Percentiles rank a stretch among this genome's conserved stretches.
Conservation (phyloP, 2,329 filamentous ascomycete species). For the Clonostachys rhizophaga region DNA sequence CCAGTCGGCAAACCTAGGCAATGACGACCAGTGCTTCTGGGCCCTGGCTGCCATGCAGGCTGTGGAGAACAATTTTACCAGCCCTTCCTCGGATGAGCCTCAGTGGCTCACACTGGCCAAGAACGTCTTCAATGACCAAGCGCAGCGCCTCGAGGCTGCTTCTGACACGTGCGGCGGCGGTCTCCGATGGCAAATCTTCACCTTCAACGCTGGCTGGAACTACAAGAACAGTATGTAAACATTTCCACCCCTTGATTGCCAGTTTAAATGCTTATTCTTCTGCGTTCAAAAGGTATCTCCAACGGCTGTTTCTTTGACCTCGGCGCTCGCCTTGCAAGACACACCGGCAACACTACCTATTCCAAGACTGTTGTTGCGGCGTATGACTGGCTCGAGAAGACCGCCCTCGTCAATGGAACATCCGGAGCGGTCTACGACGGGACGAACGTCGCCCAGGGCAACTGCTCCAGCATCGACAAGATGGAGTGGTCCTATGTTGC, state of each 20-base stretch:
- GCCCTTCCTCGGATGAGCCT: conserved; percentile 44
- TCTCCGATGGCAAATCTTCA: conserved; percentile 73
- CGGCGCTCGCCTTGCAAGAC: conserved; percentile 67
- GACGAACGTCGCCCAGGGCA: conserved; percentile 34
- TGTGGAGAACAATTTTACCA: conserved; percentile 51
- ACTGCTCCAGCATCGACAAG: conserved; percentile 51
- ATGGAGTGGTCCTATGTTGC: conserved; percentile 59
- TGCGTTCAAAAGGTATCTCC: conserved; percentile 33
- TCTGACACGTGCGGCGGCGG: conserved; percentile 51
- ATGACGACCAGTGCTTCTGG: conserved; percentile 66
- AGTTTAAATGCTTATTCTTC: neutral
- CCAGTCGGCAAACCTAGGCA: conserved; percentile 45
- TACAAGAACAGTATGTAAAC: conserved; percentile 57
- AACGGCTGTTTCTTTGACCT: conserved; percentile 62
- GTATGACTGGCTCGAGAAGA: conserved; percentile 54
- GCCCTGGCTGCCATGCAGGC: conserved; percentile 59
- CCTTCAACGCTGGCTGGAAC: conserved; percentile 68
- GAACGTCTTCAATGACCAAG: conserved; percentile 58
- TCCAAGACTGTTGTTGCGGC: conserved; percentile 56
- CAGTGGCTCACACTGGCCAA: conserved; percentile 52
- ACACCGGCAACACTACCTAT: conserved; percentile 64
- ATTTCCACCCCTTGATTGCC: neutral
- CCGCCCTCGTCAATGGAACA: conserved; percentile 54
- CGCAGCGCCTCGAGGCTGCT: conserved; percentile 25
- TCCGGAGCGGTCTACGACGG: conserved; percentile 59